These are phyloP conservation scores for Suhomyces terraborum DNA, from an alignment of 1,139 yeast species.

Conservation along the genomic window DNA sequence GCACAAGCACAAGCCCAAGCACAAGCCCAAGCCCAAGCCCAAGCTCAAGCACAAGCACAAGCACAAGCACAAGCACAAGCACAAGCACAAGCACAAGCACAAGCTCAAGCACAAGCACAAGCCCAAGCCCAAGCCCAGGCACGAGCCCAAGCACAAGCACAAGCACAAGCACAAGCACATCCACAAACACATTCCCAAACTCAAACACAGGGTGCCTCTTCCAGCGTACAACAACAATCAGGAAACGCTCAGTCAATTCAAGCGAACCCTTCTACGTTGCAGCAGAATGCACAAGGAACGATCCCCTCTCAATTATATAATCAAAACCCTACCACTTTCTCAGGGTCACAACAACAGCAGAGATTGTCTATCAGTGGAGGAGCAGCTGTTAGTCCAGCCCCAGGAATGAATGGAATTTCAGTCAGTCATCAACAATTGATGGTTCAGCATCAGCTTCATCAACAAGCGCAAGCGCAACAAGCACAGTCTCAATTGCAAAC, in stretches of 20 bases:
- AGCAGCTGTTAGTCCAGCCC: constrained; percentile 11
- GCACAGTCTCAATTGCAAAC: constrained; percentile 6
- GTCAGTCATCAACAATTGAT: constrained; percentile 10
- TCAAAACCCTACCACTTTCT: constrained; percentile 12
- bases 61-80: background rate
- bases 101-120: background rate
- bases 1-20: background rate
- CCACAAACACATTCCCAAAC: background rate
- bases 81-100: background rate
- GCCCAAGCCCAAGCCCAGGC: background rate
- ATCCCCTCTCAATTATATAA: constrained; percentile 8
- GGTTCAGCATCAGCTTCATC: constrained; percentile 13
- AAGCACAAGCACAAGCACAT: background rate
- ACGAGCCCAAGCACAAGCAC: background rate
- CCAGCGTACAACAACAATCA: constrained; percentile 7
- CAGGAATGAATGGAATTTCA: constrained; percentile 10
- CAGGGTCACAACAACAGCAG: constrained; percentile 18
- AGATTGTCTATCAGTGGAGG: constrained; percentile 11
- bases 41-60: background rate
- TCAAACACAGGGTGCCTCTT: constrained; percentile 15
- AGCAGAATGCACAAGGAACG: constrained; percentile 2
- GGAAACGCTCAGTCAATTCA: constrained; percentile 17
- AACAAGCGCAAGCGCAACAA: constrained; percentile 10
- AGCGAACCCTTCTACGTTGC: constrained; percentile 10
- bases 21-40: background rate